A percentile compares a stretch with the other conserved stretches of the same genome.
phyloP scores from a whole-genome alignment of 805 yeast genomes.

The Starmerella stigmatis region DNA sequence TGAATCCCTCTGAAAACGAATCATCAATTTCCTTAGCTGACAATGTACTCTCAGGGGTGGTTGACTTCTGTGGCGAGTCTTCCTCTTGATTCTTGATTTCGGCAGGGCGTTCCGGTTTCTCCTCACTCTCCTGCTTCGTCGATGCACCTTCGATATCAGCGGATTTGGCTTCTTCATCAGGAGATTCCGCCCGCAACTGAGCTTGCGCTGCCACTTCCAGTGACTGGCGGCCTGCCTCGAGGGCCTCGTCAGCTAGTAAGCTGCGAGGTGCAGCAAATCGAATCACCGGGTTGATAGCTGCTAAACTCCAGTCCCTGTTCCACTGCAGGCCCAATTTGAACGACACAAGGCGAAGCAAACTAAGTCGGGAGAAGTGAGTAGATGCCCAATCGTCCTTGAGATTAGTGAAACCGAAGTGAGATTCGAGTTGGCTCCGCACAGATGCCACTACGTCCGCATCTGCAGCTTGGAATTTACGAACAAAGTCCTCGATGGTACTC shows the following conservation, averaged over 20 bases:
- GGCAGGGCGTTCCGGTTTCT: too few species aligned
- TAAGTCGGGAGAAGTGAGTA: background rate
- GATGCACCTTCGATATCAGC: background rate
- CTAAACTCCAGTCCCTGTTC: slow-evolving; percentile 48
- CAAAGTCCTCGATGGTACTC: slow-evolving; percentile 54
- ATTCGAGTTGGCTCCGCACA: slow-evolving; percentile 38
- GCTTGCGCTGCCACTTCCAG: slow-evolving; percentile 7
- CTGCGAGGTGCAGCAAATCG: slow-evolving; percentile 62
- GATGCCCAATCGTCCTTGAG: slow-evolving; percentile 43
- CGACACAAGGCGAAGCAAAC: slow-evolving; percentile 60
- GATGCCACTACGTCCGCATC: slow-evolving; percentile 30
- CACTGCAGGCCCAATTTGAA: slow-evolving; percentile 80
- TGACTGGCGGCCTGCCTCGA: slow-evolving; percentile 32
- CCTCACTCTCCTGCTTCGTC: too few species aligned
- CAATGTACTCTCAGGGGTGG: background rate
- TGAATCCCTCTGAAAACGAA: slow-evolving; percentile 38
- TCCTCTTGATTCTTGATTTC: background rate
- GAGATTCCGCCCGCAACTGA: background rate
- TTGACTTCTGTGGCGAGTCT: background rate
- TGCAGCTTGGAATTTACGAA: slow-evolving; percentile 47
- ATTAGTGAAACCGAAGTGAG: slow-evolving; percentile 51
- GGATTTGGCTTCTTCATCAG: background rate
- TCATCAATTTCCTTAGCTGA: background rate
- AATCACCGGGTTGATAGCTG: slow-evolving; percentile 61
- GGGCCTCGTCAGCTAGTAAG: slow-evolving; percentile 58